These are phyloP conservation scores for Xylariaceae sp. DNA, from an alignment of 2,329 filamentous ascomycete genomes.

Conservation along the genomic window DNA sequence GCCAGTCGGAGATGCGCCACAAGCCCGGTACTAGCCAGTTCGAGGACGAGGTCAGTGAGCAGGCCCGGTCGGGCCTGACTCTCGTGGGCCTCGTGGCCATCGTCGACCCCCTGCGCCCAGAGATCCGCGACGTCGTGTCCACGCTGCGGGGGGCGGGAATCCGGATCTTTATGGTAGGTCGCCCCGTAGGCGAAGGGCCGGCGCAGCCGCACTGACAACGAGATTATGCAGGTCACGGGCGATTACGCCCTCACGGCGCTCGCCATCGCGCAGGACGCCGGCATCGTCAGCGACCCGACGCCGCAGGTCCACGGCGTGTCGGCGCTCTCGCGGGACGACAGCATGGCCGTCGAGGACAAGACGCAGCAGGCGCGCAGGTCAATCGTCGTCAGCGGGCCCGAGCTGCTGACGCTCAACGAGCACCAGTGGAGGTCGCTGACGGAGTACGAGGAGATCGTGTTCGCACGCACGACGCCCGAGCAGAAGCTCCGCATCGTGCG, in stretches of 20 bases:
- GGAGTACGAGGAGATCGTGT: conserved; percentile 64
- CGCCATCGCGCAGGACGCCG: conserved; percentile 64
- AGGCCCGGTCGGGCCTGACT: conserved; percentile 56
- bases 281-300: conserved; percentile 53
- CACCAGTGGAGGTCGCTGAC: conserved; percentile 61
- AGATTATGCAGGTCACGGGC: conserved; percentile 51
- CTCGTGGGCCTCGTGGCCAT: conserved; percentile 71
- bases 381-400: conserved; percentile 57
- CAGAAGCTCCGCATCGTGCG: conserved; percentile 75
- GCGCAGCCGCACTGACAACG: conserved; percentile 1
- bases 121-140: conserved; percentile 60
- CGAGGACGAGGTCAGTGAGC: conserved; percentile 49
- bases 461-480: conserved; percentile 68
- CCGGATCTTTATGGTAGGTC: conserved; percentile 63
- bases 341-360: conserved; percentile 15
- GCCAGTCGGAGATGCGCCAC: conserved; percentile 29
- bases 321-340: conserved; percentile 36
- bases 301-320: conserved; percentile 44
- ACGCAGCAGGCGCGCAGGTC: conserved; percentile 30
- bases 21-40: conserved; percentile 39
- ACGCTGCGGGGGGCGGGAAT: conserved; percentile 64
- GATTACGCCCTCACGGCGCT: conserved; percentile 69
- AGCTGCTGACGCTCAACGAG: conserved; percentile 58
- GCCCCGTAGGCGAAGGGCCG: neutral
- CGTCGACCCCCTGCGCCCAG: conserved; percentile 68